These are phyloP conservation scores for slime mould (Dictyostelium discoideum) DNA, from an alignment of 78 protist species.

Conservation along the genomic window dicty_2.7 NC_007091.3:263001-263500, in stretches of 20 bases:
- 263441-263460: constrained; percentile 9
- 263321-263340: too few relatives aligned
- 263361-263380: too few relatives aligned
- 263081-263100: too few relatives aligned
- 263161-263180: too few relatives aligned
- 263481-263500: constrained; percentile 15
- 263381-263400: background rate
- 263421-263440: background rate
- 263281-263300: too few relatives aligned
- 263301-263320: too few relatives aligned
- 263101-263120: too few relatives aligned
- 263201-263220: too few relatives aligned
- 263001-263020: background rate
- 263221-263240: too few relatives aligned
- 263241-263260: too few relatives aligned
- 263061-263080: background rate
- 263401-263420: constrained; percentile 17
- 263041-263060: background rate
- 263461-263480: background rate
- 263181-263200: background rate
- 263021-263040: background rate
- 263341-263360: too few relatives aligned
- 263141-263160: background rate
- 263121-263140: background rate
- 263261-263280: too few relatives aligned